Conservation (phyloP, 2,329 filamentous ascomycete species). For the Cladobotryum mycophilum region DNA sequence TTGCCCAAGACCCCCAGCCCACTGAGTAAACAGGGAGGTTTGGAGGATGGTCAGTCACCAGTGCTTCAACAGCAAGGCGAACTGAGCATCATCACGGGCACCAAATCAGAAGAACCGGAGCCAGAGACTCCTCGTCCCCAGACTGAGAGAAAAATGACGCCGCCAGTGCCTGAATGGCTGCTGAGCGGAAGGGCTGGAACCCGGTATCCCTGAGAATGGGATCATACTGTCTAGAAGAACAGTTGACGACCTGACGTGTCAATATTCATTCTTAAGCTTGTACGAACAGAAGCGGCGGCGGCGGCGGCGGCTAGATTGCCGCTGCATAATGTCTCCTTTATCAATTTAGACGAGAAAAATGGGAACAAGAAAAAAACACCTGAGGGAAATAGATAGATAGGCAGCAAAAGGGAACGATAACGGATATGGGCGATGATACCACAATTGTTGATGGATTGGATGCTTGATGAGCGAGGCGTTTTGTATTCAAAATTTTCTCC, state of each 20-base stretch:
- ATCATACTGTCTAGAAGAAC: background rate
- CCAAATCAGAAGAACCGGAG: conserved; percentile 18
- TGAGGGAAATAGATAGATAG: conserved; percentile 1
- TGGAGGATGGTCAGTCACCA: conserved; percentile 38
- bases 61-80: conserved; percentile 16
- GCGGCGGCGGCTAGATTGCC: background rate
- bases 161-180: conserved; percentile 57
- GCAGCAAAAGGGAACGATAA: background rate
- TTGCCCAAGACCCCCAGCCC: conserved; percentile 40
- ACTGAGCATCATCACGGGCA: conserved; percentile 17
- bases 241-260: conserved; percentile 7
- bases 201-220: background rate
- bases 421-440: conserved; percentile 12
- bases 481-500: background rate
- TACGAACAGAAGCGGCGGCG: background rate
- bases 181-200: conserved; percentile 28
- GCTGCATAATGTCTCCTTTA: background rate
- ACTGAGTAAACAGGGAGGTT: conserved; percentile 43
- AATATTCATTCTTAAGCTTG: background rate
- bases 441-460: conserved; percentile 2
- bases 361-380: conserved; percentile 2
- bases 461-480: conserved; percentile 11
- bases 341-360: background rate
- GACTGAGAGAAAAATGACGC: conserved; percentile 45
- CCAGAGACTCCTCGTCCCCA: background rate